A percentile compares a stretch with the other conserved stretches of the same genome.
These are phyloP conservation scores for Suillus bovinus DNA, from an alignment of 768 basidiomycete genomes.

Conservation along the genomic window DNA sequence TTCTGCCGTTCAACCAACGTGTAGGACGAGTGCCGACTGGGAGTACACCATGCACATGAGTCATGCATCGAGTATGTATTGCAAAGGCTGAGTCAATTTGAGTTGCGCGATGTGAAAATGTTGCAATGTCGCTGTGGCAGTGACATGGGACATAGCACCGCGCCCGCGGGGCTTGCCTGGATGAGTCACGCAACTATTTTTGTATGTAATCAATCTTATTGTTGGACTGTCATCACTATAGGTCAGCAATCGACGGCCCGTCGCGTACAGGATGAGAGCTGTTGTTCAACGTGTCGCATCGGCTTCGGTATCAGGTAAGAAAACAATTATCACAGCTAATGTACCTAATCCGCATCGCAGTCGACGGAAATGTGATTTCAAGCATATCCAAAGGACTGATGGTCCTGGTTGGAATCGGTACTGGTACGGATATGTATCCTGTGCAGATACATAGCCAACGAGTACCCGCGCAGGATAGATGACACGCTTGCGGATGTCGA, in stretches of 20 bases:
- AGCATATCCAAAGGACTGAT: constrained; percentile 83
- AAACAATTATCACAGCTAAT: background rate
- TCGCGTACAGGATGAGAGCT: constrained; percentile 62
- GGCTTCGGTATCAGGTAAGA: constrained; percentile 80
- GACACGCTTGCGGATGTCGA: constrained; percentile 78
- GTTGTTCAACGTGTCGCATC: constrained; percentile 81
- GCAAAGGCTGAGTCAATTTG: no score
- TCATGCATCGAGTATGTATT: background rate
- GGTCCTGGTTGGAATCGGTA: constrained; percentile 88
- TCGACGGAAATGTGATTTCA: constrained; percentile 78
- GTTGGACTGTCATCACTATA: background rate
- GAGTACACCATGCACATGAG: background rate
- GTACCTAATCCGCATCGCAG: constrained; percentile 40
- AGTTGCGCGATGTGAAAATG: no score
- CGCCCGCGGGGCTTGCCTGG: no score
- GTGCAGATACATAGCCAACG: constrained; percentile 4
- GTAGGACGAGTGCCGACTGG: no score
- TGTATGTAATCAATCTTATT: background rate
- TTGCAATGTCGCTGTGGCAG: no score
- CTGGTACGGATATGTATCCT: constrained; percentile 48
- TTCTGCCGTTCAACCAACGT: background rate
- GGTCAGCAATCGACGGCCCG: background rate
- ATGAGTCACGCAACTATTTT: background rate
- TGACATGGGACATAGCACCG: no score
- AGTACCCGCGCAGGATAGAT: constrained; percentile 50